Conservation (phyloP, 805 yeast genomes). For the Saturnispora diversa region DNA sequence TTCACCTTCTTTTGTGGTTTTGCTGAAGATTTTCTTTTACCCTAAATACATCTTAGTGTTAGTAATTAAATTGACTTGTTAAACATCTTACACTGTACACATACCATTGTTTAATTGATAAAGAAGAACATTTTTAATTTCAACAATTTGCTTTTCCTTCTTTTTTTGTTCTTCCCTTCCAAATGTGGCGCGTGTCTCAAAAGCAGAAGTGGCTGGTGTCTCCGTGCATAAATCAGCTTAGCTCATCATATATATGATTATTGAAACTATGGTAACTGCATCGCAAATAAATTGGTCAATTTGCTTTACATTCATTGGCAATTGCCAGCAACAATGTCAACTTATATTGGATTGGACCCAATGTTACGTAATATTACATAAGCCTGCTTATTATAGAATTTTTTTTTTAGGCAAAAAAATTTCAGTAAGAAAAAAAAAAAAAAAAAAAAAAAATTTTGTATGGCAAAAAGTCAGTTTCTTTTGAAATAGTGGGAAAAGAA, state of each 20-base stretch:
- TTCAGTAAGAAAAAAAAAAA: conserved; percentile 3
- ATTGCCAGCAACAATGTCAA: neutral
- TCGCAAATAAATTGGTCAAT: too few relatives aligned
- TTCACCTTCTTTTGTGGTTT: conserved; percentile 74
- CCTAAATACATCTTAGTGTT: conserved; percentile 16
- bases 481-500: neutral
- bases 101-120: conserved; percentile 10
- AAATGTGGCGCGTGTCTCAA: too few relatives aligned
- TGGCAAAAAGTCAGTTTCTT: neutral
- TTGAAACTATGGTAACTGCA: too few relatives aligned
- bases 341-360: too few relatives aligned
- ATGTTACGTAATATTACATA: neutral
- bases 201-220: too few relatives aligned
- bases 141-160: neutral
- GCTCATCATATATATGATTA: too few relatives aligned
- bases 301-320: too few relatives aligned
- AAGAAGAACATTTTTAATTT: neutral
- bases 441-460: conserved; percentile 3
- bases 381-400: too few relatives aligned
- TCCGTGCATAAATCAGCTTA: too few relatives aligned
- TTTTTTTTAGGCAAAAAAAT: too few relatives aligned
- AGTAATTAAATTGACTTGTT: neutral
- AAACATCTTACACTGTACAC: neutral
- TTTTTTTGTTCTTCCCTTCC: neutral
- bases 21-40: conserved; percentile 68